Evolutionary conservation across 306 rosid genomes (phyloP).

Genomic region (Sindora glabra): DNA sequence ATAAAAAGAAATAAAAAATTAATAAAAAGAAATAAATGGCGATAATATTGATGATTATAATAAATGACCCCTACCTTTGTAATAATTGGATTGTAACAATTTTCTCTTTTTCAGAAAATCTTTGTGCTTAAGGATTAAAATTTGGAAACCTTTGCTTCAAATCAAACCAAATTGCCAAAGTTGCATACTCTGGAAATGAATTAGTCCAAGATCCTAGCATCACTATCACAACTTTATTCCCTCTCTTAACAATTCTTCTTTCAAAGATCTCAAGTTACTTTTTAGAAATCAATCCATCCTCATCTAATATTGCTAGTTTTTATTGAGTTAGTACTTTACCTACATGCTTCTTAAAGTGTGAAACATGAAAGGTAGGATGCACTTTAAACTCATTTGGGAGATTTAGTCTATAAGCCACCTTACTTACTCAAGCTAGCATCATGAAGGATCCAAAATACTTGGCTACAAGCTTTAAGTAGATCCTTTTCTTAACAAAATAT

Average conservation of each 20-base stretch:
- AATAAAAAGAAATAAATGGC: too few species aligned
- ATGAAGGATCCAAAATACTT: background rate
- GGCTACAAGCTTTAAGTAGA: background rate
- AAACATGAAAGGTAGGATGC: background rate
- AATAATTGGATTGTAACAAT: too few species aligned
- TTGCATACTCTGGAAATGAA: background rate
- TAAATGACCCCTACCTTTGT: too few species aligned
- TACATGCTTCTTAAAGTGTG: background rate
- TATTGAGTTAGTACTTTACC: background rate
- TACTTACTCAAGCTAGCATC: background rate
- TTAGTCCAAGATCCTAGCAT: background rate
- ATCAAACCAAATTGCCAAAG: background rate
- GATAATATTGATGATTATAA: too few species aligned
- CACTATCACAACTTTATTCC: background rate
- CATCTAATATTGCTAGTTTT: background rate
- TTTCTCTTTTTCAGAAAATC: background rate
- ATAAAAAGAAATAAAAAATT: too few species aligned
- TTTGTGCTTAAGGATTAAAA: background rate
- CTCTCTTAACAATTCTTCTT: background rate
- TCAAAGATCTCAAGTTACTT: background rate
- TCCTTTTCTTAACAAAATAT: background rate
- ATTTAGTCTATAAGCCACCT: background rate
- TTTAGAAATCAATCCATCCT: background rate
- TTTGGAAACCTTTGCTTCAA: background rate
- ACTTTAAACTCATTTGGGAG: background rate